Evolutionary conservation across 352 stramenopile genomes (phyloP), one percentile per base, ranked within the genome.

Genomic region (Phytopythium kandeliae): DNA sequence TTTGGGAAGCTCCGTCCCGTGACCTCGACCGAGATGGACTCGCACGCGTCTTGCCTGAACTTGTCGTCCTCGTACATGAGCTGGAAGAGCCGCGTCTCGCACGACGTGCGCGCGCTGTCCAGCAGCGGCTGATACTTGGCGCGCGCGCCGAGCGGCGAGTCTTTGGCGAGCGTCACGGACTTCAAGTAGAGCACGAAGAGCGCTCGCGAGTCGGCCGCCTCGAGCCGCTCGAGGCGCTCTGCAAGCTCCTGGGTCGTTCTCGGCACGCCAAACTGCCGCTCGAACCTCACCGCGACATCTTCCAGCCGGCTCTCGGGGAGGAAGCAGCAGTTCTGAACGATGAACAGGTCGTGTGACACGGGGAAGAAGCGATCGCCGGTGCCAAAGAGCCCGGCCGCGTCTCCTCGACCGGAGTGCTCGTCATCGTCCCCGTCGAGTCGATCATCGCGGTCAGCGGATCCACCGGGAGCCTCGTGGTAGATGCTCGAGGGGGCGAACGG

Each of bases 21-120:
- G 9, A 91, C 60, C 50, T 89, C 77, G 19, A 91, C 46, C 21
- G 31, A 37, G 19, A 89, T 52, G 50, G 58, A 79, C 21, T 89
- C 77, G 2, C 55, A 70, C 0, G 54, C 26, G 43, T 84, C 66
- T 2, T 63, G 59, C 16, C 76, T 57, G 38, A 55, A 49, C 47
- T 91, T 88, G n/a, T 85, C 64, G 25, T 74, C 56, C 31, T 81
- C 64, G 51, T 89, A 85, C n/a, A 83, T 63, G 26, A 86, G 64
- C 46, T 87, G 77, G 17, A 86, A 78, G 16, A 89, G 64, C 25
- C 65, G 65, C 0, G 65, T 82, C 53, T 88, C 77, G 26, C 77
- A 88, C 0, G 65, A 74, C 6, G 74, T 75, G 15, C 70, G 65
- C 9, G 73, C 65, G 24, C 70, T 72, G 25, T 73, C 68, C 6